Conservation (phyloP, 2,329 filamentous ascomycete genomes). For the Hysterium pulicare region DNA sequence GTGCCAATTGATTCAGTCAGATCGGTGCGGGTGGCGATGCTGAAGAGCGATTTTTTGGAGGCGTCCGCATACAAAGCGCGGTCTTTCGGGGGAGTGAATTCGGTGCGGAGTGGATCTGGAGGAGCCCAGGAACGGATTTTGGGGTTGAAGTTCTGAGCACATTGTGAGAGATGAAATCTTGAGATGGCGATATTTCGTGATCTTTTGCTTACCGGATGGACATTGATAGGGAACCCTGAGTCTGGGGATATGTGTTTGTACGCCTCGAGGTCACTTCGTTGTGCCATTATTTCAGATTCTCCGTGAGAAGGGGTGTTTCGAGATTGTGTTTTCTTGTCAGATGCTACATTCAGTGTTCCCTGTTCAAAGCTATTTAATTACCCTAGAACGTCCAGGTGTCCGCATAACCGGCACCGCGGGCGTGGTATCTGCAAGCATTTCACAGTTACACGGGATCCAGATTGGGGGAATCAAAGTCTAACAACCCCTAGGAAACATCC, state of each 20-base stretch:
- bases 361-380: too few relatives aligned
- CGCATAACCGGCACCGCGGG: too few relatives aligned
- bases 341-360: too few relatives aligned
- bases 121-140: constrained; percentile 44
- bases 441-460: too few relatives aligned
- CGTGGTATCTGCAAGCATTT: too few relatives aligned
- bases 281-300: too few relatives aligned
- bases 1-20: constrained; percentile 40
- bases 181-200: background rate
- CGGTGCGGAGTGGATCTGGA: constrained; percentile 36
- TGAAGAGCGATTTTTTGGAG: constrained; percentile 39
- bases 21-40: constrained; percentile 25
- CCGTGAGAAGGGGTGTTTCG: too few relatives aligned
- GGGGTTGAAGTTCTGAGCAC: constrained; percentile 39
- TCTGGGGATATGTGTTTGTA: constrained; percentile 49
- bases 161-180: background rate
- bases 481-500: too few relatives aligned
- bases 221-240: constrained; percentile 45
- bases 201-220: constrained; percentile 37
- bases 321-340: too few relatives aligned
- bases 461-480: too few relatives aligned
- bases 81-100: constrained; percentile 19
- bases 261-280: constrained; percentile 46
- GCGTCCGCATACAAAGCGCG: constrained; percentile 38
- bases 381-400: too few relatives aligned